Evolutionary conservation across 1,284 basidiomycete species (phyloP), one percentile per base, ranked within the genome.

Genomic region (Kwoniella shivajii): DNA sequence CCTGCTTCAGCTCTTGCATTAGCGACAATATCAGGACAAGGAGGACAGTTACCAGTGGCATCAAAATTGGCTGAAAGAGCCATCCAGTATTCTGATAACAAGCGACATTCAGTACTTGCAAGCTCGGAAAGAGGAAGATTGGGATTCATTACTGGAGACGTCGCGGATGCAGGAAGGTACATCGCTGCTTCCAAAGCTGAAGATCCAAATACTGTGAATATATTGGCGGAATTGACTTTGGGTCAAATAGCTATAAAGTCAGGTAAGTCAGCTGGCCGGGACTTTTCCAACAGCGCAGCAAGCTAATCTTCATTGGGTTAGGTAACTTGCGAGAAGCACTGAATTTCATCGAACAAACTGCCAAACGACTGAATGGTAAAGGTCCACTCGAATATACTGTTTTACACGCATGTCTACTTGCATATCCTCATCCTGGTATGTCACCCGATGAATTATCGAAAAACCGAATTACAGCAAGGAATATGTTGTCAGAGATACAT

Each of bases 21-120:
- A 9, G 65, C 73, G 1, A 65, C 54, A 11, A 60, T 75, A 7
- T 63, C 69, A 1, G 65, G 69, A 3, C 63, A 66, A 34, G 66
- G 66, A 10, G 67, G 66, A 20, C 65, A 74, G 42, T n/a, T 71
- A 10, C 61, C 66, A 4, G 50, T 92, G 85, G 90, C 91, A 0
- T 78, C 92, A 51, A 97, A 96, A 79, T 81, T 96, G 16, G 92
- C 92, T 4, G 94, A 97, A 71, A 84, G 92, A 48, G 89, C 92
- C 0, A 86, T 97, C 34, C 92, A 96, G 73, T 95, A 89, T 69
- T 88, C 92, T 0, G 92, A 96, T 65, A 91, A 90, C 0, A 82
- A 89, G 50, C 84, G 88, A 88, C 48, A 82, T 89, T 44, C 87
- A 83, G n/a, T 91, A 88, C 71, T 90, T 85, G 26, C 89, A 87